A percentile compares a stretch with the other conserved stretches of the same genome.
These are phyloP conservation scores for Thelonectria rubi DNA, from an alignment of 2,329 filamentous ascomycete species.

Conservation along the genomic window DNA sequence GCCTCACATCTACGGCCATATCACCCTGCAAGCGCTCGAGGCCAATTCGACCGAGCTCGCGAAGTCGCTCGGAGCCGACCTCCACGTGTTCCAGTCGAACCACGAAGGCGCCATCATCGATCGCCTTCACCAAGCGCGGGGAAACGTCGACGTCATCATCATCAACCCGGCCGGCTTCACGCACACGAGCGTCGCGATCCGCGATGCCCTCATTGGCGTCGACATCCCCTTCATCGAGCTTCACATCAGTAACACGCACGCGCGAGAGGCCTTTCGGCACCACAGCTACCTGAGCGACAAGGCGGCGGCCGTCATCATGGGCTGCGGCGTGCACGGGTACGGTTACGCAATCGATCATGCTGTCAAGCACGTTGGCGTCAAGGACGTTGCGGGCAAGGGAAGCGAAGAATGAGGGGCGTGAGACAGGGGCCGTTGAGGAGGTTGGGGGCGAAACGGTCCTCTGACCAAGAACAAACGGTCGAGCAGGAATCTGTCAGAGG, in stretches of 20 bases:
- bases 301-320: conserved; percentile 69
- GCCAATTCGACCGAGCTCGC: conserved; percentile 59
- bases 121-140: conserved; percentile 71
- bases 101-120: conserved; percentile 78
- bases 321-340: conserved; percentile 19
- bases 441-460: not conserved
- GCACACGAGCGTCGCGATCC: conserved; percentile 75
- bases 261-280: conserved; percentile 72
- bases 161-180: conserved; percentile 79
- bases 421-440: not conserved
- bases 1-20: conserved; percentile 74
- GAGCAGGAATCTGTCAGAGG: not conserved
- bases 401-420: not conserved
- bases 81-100: conserved; percentile 76
- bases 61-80: conserved; percentile 51
- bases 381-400: conserved; percentile 7
- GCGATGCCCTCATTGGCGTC: conserved; percentile 74
- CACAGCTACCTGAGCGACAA: conserved; percentile 79
- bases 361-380: conserved; percentile 10
- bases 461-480: not conserved
- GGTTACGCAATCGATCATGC: conserved; percentile 20
- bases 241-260: conserved; percentile 77
- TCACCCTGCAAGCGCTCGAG: conserved; percentile 71
- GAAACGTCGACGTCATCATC: conserved; percentile 63
- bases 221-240: conserved; percentile 77